Evolutionary conservation across 2,329 filamentous ascomycete genomes (phyloP).

Genomic region (Aspergillus tanneri): DNA sequence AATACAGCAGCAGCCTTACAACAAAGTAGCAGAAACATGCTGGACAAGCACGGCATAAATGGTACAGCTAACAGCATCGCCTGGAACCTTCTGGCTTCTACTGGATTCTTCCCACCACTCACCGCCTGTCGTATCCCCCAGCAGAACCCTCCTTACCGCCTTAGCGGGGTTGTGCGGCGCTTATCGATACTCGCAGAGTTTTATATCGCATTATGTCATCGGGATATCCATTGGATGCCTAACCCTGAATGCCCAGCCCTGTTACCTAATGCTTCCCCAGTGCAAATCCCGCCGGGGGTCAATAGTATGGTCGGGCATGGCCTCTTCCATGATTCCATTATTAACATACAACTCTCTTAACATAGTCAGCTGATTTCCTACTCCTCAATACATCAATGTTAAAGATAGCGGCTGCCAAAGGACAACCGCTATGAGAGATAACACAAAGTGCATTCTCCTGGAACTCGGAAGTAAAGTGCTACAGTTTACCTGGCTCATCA

Average conservation of each 20-base stretch:
- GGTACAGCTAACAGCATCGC: not conserved
- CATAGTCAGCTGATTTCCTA: too few relatives aligned
- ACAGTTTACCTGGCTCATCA: too few relatives aligned
- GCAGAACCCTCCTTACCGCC: constrained; percentile 26
- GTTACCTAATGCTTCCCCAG: not conserved
- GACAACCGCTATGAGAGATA: too few relatives aligned
- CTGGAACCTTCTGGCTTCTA: constrained; percentile 44
- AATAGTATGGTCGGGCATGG: too few relatives aligned
- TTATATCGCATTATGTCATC: not conserved
- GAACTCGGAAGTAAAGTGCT: too few relatives aligned
- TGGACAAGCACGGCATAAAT: not conserved
- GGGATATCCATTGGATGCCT: not conserved
- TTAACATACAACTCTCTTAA: too few relatives aligned
- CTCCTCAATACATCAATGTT: too few relatives aligned
- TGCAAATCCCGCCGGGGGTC: too few relatives aligned
- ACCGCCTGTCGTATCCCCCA: constrained; percentile 25
- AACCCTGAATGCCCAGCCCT: not conserved
- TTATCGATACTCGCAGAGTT: constrained; percentile 21
- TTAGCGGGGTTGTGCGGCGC: constrained; percentile 18
- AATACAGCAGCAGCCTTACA: not conserved
- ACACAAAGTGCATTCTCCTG: too few relatives aligned
- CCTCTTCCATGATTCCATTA: too few relatives aligned
- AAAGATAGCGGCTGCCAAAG: too few relatives aligned
- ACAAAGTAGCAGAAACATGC: not conserved
- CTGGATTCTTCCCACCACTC: constrained; percentile 26